These are phyloP conservation scores for Beauveria pseudobassiana DNA, from an alignment of 2,329 filamentous ascomycete species.

Conservation along the genomic window DNA sequence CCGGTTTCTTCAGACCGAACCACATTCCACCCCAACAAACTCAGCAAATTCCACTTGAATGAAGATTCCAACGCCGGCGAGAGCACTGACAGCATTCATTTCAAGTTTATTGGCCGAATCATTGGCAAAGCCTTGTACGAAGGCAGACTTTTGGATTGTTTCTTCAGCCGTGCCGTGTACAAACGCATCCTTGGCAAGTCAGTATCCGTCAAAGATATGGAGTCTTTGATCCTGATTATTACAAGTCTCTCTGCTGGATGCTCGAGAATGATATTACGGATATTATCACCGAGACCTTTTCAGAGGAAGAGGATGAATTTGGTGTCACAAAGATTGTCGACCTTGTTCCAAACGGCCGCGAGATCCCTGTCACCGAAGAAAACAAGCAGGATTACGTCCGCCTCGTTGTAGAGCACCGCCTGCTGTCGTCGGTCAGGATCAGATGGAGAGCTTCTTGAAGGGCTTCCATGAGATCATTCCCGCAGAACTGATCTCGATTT, in stretches of 20 bases:
- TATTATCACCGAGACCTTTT: constrained; percentile 94
- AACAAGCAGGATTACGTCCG: constrained; percentile 99
- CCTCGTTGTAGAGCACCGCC: constrained; percentile 85
- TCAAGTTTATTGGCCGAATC: constrained; percentile 98
- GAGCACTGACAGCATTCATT: constrained; percentile 91
- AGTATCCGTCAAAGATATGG: constrained; percentile 98
- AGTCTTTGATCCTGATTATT: constrained; percentile 97
- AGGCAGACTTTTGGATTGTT: constrained; percentile 89
- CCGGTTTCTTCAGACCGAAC: constrained; percentile 95
- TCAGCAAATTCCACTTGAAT: constrained; percentile 43
- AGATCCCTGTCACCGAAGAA: constrained; percentile 90
- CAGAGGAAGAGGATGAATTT: constrained; percentile 88
- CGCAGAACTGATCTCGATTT: constrained; percentile 87
- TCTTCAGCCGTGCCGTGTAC: constrained; percentile 98
- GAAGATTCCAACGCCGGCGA: constrained; percentile 58
- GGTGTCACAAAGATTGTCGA: constrained; percentile 84
- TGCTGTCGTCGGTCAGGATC: constrained; percentile 85
- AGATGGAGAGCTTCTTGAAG: constrained; percentile 87
- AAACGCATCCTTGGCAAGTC: constrained; percentile 93
- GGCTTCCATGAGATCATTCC: constrained; percentile 99
- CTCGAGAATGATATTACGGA: constrained; percentile 97
- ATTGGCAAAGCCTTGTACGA: constrained; percentile 98
- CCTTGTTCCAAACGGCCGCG: constrained; percentile 77
- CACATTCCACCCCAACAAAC: constrained; percentile 95
- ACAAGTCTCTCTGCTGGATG: constrained; percentile 98